Evolutionary conservation across 768 basidiomycete genomes (phyloP).

Genomic region (Ramaria sp.): DNA sequence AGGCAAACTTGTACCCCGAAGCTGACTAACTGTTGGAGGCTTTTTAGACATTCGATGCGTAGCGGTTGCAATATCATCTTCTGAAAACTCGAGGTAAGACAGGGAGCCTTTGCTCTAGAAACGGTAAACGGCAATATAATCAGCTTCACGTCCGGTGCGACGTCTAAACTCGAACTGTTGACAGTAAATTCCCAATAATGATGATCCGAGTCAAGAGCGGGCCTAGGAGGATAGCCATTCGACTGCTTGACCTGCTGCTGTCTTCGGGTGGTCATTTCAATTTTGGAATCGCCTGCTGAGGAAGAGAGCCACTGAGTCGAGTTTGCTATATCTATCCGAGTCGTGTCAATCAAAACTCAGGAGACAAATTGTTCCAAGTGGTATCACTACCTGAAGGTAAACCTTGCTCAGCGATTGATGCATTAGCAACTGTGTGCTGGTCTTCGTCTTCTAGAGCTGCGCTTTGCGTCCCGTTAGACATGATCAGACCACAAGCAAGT

Average conservation of each 20-base stretch:
- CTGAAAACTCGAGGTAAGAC: conserved; percentile 32
- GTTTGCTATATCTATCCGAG: background rate
- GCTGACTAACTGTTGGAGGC: conserved; percentile 45
- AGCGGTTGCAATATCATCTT: conserved; percentile 30
- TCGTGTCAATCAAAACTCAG: no score
- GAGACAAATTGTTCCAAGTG: background rate
- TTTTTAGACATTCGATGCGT: conserved; percentile 19
- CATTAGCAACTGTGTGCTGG: background rate
- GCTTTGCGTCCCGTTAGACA: background rate
- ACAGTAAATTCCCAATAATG: conserved; percentile 59
- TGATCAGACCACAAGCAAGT: no score
- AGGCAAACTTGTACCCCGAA: conserved; percentile 53
- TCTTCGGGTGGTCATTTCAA: background rate
- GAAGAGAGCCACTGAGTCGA: background rate
- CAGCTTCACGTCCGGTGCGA: conserved; percentile 1
- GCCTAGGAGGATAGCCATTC: no score
- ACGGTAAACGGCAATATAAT: background rate
- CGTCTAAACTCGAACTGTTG: background rate
- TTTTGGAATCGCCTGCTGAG: background rate
- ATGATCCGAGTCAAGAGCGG: background rate
- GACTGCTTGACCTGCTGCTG: background rate
- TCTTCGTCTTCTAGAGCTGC: background rate
- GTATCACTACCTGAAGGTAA: background rate
- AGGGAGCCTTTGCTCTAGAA: conserved; percentile 45
- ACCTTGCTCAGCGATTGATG: background rate